Evolutionary conservation across 2,329 filamentous ascomycete species (phyloP), one percentile per base, ranked within the genome.

Genomic region (Colletotrichum cuscutae): DNA sequence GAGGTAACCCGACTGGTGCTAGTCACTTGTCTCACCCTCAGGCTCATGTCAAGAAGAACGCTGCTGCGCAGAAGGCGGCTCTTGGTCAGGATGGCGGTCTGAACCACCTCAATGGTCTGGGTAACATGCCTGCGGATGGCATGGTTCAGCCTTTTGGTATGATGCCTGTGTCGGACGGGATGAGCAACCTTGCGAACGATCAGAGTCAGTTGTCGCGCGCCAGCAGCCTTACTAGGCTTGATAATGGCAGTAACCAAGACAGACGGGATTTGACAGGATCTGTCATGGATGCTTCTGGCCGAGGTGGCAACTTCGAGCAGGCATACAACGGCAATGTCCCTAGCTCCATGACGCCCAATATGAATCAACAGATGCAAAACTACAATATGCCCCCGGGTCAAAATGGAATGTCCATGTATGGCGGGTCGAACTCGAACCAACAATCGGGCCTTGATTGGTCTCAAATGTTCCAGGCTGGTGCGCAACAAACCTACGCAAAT

Each of bases 11-110:
- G 67, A 98, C 95, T 19, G 95, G 95, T 78, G 95, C 95, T 75
- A 98, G 94, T 80, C 97, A 99, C 86, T 85, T 99, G 83, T 97
- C 95, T 77, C 95, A 98, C 84, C 94, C 95, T 46, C 94, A 96
- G 83, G 93, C 94, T 76, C 94, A 97, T 84, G 89, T 97, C 80
- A 96, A 95, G 87, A 95, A 95, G 85, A 89, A 90, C 78, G 88
- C 90, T 75, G 86, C 88, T 73, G 86, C 87, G 24, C 89, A 91
- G 78, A 90, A 92, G 82, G 85, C 84, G 66, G 85, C 86, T 62
- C 84, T 89, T 77, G 85, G 84, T 76, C 84, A 85, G 65, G 88
- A 90, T 54, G 84, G 84, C 70, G 87, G 89, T 75, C 81, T 92
- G 80, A 86, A 87, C 80, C 89, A 91, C 76, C 87, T 92, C 79